Conservation (phyloP, 78 protist species). For the Salpingoeca rosetta region DNA sequence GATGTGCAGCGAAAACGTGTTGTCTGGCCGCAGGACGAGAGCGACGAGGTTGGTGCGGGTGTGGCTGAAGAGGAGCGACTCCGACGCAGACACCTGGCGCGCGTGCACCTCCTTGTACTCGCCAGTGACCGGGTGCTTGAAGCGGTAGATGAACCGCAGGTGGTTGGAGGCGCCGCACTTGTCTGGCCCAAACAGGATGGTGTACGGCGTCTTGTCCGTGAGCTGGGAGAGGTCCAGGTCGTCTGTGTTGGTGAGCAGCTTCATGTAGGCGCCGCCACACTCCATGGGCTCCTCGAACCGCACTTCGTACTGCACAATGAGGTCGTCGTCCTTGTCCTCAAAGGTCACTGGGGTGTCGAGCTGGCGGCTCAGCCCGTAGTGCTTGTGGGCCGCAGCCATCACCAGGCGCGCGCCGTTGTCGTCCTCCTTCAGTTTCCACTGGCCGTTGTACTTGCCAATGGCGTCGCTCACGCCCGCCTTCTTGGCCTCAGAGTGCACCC, state of each 20-base stretch:
- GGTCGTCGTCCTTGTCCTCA: constrained; percentile 34
- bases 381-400: neutral
- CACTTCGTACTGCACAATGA: constrained; percentile 75
- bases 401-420: neutral
- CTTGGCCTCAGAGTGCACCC: neutral
- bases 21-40: constrained; percentile 70
- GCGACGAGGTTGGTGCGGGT: constrained; percentile 86
- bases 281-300: constrained; percentile 75
- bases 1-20: constrained; percentile 71
- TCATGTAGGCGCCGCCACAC: constrained; percentile 87
- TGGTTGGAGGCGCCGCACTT: constrained; percentile 64
- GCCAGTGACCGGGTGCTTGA: constrained; percentile 66
- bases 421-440: neutral
- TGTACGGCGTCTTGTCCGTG: constrained; percentile 68
- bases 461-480: no score
- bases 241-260: constrained; percentile 63
- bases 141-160: constrained; percentile 71
- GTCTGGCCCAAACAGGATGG: constrained; percentile 93
- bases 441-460: neutral
- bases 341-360: neutral
- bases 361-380: neutral
- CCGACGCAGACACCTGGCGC: neutral
- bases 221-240: constrained; percentile 42
- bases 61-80: constrained; percentile 50
- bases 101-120: constrained; percentile 54